Evolutionary conservation across 2,329 filamentous ascomycete species (phyloP).

Genomic region (Sarocladium brachiariae): DNA sequence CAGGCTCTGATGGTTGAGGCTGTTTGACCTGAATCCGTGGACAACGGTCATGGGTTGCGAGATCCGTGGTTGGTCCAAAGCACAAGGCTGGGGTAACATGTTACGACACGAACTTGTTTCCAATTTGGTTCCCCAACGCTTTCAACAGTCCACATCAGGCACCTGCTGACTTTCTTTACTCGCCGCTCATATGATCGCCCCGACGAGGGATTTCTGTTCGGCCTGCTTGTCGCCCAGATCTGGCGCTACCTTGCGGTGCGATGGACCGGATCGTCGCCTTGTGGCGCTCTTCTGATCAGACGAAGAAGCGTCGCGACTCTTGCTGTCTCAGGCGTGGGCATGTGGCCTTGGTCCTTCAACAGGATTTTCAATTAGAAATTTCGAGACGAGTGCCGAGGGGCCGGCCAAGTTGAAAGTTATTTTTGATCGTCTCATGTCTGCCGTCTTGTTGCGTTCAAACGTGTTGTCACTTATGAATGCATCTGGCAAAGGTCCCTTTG

Average conservation of each 20-base stretch:
- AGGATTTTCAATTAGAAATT: background rate
- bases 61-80: background rate
- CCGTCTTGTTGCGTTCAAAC: background rate
- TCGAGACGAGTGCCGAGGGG: background rate
- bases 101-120: slow-evolving; percentile 4
- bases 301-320: slow-evolving; percentile 1
- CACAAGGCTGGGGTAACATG: slow-evolving; percentile 1
- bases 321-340: background rate
- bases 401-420: background rate
- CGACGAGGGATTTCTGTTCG: background rate
- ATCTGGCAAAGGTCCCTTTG: background rate
- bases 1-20: background rate
- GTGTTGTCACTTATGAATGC: background rate
- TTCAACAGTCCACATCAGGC: background rate
- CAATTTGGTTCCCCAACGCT: background rate
- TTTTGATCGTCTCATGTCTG: background rate
- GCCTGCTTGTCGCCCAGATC: background rate
- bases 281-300: background rate
- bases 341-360: background rate
- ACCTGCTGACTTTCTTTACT: background rate
- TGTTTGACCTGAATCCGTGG: slow-evolving; percentile 7
- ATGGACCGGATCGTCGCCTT: background rate
- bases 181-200: slow-evolving; percentile 6
- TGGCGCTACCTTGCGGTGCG: background rate
- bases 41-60: background rate